Conservation (phyloP, 768 basidiomycete genomes). For the Hydnum rufescens region DNA sequence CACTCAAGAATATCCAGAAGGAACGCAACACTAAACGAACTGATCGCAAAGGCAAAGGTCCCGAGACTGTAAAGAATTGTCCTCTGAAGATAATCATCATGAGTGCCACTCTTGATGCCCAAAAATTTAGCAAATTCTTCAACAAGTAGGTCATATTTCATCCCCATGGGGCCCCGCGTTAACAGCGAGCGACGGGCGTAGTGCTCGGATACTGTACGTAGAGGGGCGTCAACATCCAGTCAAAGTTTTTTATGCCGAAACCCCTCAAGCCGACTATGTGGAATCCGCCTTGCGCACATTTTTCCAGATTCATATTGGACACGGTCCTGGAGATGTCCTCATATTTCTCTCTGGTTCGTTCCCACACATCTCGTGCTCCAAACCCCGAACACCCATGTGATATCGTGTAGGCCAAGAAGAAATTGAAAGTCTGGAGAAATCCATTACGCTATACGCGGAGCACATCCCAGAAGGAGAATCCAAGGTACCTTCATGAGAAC, state of each 20-base stretch:
- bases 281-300: slow-evolving; percentile 83
- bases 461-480: slow-evolving; percentile 40
- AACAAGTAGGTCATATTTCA: slow-evolving; percentile 43
- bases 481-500: slow-evolving; percentile 21
- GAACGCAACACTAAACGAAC: slow-evolving; percentile 29
- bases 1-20: slow-evolving; percentile 62
- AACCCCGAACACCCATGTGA: background rate
- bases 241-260: slow-evolving; percentile 54
- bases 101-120: slow-evolving; percentile 94
- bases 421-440: slow-evolving; percentile 69
- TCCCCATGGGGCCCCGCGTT: background rate
- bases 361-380: background rate
- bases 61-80: slow-evolving; percentile 26
- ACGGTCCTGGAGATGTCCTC: slow-evolving; percentile 69
- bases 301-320: slow-evolving; percentile 77
- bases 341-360: slow-evolving; percentile 72
- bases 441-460: slow-evolving; percentile 46
- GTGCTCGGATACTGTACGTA: slow-evolving; percentile 76
- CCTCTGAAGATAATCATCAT: slow-evolving; percentile 87
- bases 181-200: too few relatives aligned
- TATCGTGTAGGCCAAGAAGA: slow-evolving; percentile 65
- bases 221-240: slow-evolving; percentile 90
- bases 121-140: slow-evolving; percentile 83
- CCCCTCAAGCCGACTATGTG: slow-evolving; percentile 62
- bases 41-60: slow-evolving; percentile 1